A percentile compares a stretch with the other conserved stretches of the same genome.
Conservation (phyloP, 345 rosid species). For the Salix arbutifolia region DNA sequence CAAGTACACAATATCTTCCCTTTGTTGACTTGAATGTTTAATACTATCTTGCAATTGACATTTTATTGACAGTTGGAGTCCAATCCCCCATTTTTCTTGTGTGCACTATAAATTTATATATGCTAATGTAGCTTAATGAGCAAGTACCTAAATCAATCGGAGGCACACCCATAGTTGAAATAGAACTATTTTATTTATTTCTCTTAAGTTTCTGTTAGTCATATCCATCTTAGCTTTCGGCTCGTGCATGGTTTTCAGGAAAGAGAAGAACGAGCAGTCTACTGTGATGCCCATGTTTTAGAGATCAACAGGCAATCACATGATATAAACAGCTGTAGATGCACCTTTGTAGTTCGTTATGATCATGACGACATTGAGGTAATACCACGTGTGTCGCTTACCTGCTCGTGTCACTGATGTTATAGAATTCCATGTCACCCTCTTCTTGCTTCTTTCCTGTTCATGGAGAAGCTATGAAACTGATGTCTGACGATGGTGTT, state of each 20-base stretch:
- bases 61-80: not conserved
- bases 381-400: not conserved
- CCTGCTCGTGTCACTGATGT: not conserved
- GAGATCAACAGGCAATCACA: slow-evolving; percentile 52
- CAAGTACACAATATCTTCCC: not conserved
- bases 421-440: not conserved
- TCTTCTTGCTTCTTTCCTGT: not conserved
- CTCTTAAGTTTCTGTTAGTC: not conserved
- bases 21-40: not conserved
- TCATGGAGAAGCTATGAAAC: not conserved
- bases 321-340: slow-evolving; percentile 43
- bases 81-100: not conserved
- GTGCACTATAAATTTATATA: not conserved
- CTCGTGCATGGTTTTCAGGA: slow-evolving; percentile 40
- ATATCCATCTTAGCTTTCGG: too few relatives aligned
- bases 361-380: slow-evolving; percentile 52
- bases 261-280: slow-evolving; percentile 49
- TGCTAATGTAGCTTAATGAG: not conserved
- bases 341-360: slow-evolving; percentile 58
- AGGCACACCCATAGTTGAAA: not conserved
- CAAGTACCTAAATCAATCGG: not conserved
- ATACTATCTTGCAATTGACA: not conserved
- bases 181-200: not conserved
- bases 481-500: not conserved
- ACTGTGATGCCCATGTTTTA: slow-evolving; percentile 61